phyloP scores from a whole-genome alignment of 2,329 filamentous ascomycete species.

The Pyrenochaeta sp. region DNA sequence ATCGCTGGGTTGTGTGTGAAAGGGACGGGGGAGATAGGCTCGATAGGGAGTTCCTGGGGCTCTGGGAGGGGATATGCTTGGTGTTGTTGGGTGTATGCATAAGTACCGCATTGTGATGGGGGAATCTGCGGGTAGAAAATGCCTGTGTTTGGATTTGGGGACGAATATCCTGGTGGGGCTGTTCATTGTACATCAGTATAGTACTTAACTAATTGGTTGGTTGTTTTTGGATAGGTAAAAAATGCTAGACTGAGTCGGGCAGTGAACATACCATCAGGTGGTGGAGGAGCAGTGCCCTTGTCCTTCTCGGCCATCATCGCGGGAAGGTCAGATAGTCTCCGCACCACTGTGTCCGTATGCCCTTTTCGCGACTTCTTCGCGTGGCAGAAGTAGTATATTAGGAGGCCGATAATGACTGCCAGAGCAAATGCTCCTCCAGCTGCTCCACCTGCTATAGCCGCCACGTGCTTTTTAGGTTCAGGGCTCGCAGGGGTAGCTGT shows the following conservation, averaged over 20 bases:
- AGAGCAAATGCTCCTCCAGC: slow-evolving; percentile 29
- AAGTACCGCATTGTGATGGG: slow-evolving; percentile 1
- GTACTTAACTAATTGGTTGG: neutral
- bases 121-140: slow-evolving; percentile 1
- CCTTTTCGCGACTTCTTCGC: slow-evolving; percentile 15
- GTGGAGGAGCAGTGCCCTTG: neutral
- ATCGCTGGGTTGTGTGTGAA: slow-evolving; percentile 1
- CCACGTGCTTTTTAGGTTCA: slow-evolving; percentile 15
- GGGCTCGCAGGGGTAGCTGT: neutral
- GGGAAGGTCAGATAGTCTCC: slow-evolving; percentile 8
- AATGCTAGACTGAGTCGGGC: no score
- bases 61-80: neutral
- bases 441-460: slow-evolving; percentile 36
- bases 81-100: slow-evolving; percentile 1
- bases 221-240: no score
- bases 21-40: neutral
- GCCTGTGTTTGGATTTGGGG: slow-evolving; percentile 4
- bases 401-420: slow-evolving; percentile 18
- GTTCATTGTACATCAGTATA: neutral
- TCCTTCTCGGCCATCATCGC: slow-evolving; percentile 6
- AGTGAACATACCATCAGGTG: slow-evolving; percentile 4
- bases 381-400: slow-evolving; percentile 28
- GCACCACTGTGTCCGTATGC: slow-evolving; percentile 9
- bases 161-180: slow-evolving; percentile 21
- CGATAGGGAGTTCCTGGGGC: slow-evolving; percentile 21